phyloP scores from a whole-genome alignment of 148 eudicot species.

The Agrostemma githago region DNA sequence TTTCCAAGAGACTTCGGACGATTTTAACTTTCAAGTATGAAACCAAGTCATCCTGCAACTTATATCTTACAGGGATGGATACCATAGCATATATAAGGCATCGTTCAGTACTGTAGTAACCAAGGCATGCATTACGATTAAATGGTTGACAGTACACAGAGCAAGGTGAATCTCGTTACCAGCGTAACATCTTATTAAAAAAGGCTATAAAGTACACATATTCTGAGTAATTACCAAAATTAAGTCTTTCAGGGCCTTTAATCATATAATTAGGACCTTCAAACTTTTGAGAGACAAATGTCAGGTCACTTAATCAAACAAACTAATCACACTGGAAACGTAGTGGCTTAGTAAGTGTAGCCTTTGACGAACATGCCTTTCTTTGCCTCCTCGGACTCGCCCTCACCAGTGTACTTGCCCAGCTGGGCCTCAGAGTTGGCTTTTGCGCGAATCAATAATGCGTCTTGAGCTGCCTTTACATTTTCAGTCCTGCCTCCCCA shows the following conservation, averaged over 20 bases:
- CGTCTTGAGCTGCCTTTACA: conserved; percentile 70
- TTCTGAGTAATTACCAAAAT: conserved; percentile 21
- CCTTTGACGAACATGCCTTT: conserved; percentile 83
- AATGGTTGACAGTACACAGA: neutral
- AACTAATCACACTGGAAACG: neutral
- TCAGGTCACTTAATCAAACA: conserved; percentile 7
- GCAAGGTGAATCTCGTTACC: conserved; percentile 6
- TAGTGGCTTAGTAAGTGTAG: conserved; percentile 57
- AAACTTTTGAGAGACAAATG: conserved; percentile 10
- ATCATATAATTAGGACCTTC: conserved; percentile 27
- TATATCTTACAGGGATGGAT: too few species aligned
- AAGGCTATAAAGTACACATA: conserved; percentile 21
- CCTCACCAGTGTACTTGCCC: conserved; percentile 86
- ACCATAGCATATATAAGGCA: too few species aligned
- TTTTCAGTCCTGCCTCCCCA: conserved; percentile 87
- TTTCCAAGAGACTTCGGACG: neutral
- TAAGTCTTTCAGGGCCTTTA: conserved; percentile 22
- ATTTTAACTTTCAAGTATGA: neutral
- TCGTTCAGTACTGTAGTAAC: too few species aligned
- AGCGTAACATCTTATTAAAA: conserved; percentile 18
- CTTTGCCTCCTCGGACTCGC: conserved; percentile 79
- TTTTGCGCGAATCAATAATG: conserved; percentile 63
- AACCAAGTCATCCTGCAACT: neutral
- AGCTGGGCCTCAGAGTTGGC: conserved; percentile 90
- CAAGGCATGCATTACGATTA: neutral